Evolutionary conservation across 257 asterid genomes (phyloP), one percentile per base, ranked within the genome.

Genomic region (Coffea eugenioides): DNA sequence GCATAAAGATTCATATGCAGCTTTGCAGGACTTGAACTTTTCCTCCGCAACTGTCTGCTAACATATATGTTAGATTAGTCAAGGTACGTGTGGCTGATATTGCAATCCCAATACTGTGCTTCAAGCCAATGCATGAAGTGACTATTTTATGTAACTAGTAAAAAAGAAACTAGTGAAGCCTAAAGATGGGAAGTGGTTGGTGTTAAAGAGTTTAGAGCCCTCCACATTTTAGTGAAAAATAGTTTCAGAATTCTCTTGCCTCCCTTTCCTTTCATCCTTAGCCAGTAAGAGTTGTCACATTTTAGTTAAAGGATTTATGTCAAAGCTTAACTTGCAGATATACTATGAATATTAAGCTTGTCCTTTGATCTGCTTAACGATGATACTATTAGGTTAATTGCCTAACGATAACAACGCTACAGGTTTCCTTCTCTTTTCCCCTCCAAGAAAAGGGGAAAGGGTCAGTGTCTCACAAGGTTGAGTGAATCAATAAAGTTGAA

Each of bases 11-110:
- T 91, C 88, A 84, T 93, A 93, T 27, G 97, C 97, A 11, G 97
- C 91, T 65, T 91, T 90, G 88, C 97, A 93, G 18, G 51, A 89
- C 91, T 93, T 93, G 94, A 93, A 93, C 83, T 93, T 91, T 88
- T 91, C 93, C 87, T 90, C 97, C 0, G 97, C 97, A 43, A 80
- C 84, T 0, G 77, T 91, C 97, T 93, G 88, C 73, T 83, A 6
- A 62, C 5, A 73, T 16, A 39, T 39, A 39, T 39, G 43, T 2
- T 39, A 39, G 43, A 39, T 39, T 39, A 39, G 14, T 51, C 15
- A 52, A 0, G 15, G 20, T 52, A 52, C 18, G 12, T 13, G 57
- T 13, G 57, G 57, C 12, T 52, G 57, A 52, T 52, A 52, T 14
- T 52, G 2, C 57, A 13, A 52, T 52, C 20, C 4, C 3, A 52